Conservation (phyloP, 805 yeast species). For the Yarrowia hollandica region DNA sequence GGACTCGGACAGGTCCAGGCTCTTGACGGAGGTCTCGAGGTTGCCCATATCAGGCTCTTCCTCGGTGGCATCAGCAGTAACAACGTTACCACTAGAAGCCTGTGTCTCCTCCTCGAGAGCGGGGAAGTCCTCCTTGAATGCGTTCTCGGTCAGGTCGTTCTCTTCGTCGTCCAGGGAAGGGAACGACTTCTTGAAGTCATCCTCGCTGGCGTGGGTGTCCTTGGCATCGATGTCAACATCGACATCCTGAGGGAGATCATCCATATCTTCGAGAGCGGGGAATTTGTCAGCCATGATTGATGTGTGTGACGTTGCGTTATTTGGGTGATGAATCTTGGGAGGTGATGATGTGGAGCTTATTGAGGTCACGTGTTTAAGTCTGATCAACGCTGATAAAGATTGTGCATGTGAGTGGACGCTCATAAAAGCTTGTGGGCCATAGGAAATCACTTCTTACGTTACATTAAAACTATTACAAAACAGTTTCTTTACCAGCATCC, state of each 20-base stretch:
- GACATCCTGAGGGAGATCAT: constrained; percentile 38
- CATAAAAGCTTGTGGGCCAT: no score
- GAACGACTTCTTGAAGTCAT: constrained; percentile 44
- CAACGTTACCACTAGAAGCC: neutral
- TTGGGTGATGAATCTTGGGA: constrained; percentile 11
- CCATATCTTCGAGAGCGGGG: constrained; percentile 42
- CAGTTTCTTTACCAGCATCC: no score
- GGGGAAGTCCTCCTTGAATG: constrained; percentile 38
- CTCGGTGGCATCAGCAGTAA: constrained; percentile 31
- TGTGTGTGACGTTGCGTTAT: constrained; percentile 20
- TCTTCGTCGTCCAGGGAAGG: constrained; percentile 48
- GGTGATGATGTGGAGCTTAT: constrained; percentile 28
- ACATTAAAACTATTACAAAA: no score
- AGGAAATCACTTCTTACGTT: no score
- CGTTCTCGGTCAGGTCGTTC: constrained; percentile 38
- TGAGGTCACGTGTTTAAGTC: constrained; percentile 11
- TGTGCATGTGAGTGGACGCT: no score
- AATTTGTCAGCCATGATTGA: constrained; percentile 41
- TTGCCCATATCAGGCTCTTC: constrained; percentile 31
- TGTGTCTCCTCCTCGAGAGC: constrained; percentile 23
- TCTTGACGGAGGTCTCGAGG: constrained; percentile 33
- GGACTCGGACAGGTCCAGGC: constrained; percentile 49
- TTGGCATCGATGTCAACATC: constrained; percentile 29
- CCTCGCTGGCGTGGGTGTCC: constrained; percentile 44
- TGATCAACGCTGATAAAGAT: neutral